A percentile compares a stretch with the other conserved stretches of the same genome.
phyloP scores from a whole-genome alignment of 2,329 filamentous ascomycete genomes.

The Pestalotiopsis sp. region DNA sequence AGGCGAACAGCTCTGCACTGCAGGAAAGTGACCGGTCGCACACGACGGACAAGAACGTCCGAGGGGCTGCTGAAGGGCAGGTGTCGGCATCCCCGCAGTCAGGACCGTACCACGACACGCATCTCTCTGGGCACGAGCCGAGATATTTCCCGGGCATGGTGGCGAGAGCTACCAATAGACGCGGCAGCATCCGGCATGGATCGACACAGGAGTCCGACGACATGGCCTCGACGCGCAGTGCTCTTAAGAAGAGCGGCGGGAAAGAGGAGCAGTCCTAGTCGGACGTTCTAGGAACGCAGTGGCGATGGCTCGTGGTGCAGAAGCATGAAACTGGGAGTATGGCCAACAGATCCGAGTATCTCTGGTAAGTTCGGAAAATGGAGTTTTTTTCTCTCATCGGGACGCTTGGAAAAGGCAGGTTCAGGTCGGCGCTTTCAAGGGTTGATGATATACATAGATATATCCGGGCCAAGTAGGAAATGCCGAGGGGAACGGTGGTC shows the following conservation, averaged over 20 bases:
- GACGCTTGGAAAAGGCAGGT: no score
- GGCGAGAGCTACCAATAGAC: constrained; percentile 46
- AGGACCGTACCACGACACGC: constrained; percentile 40
- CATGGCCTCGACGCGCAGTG: constrained; percentile 20
- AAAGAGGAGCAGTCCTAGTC: constrained; percentile 22
- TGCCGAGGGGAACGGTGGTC: no score
- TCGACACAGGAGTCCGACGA: constrained; percentile 43
- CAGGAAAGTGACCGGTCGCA: constrained; percentile 18
- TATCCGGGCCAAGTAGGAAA: no score
- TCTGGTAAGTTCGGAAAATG: neutral
- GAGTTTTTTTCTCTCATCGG: no score
- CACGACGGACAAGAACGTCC: constrained; percentile 27
- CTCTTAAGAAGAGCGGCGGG: constrained; percentile 19
- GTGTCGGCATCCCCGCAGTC: constrained; percentile 21
- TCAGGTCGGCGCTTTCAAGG: neutral
- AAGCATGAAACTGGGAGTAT: neutral
- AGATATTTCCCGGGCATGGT: constrained; percentile 74
- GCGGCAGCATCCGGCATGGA: constrained; percentile 41
- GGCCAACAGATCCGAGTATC: neutral
- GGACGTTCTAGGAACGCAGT: neutral
- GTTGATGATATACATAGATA: no score
- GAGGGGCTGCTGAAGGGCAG: constrained; percentile 24
- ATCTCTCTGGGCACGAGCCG: constrained; percentile 64
- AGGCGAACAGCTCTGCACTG: constrained; percentile 13
- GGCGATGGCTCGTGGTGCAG: neutral